Evolutionary conservation across 2,329 filamentous ascomycete genomes (phyloP).

Genomic region (Cordyceps cicadae): DNA sequence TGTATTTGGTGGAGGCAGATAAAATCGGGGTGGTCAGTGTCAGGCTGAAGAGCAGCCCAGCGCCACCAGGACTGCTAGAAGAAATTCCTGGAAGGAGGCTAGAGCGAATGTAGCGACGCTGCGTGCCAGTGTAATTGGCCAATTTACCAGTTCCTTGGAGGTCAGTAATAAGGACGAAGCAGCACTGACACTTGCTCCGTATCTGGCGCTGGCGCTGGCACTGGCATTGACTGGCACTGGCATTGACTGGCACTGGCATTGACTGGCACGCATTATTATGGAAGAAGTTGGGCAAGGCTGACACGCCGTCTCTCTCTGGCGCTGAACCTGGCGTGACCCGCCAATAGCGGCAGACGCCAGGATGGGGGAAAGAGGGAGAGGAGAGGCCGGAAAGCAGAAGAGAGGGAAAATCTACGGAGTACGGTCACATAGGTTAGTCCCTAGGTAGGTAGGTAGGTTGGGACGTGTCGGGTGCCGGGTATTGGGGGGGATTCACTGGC

Average conservation of each 20-base stretch:
- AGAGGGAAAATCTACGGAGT: neutral
- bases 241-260: too few species aligned
- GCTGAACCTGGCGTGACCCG: neutral
- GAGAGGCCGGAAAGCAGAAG: neutral
- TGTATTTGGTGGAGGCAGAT: neutral
- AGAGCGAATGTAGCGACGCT: neutral
- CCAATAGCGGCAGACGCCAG: too few species aligned
- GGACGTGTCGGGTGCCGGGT: neutral
- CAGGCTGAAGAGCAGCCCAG: neutral
- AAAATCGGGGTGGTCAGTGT: neutral
- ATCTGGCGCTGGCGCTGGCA: neutral
- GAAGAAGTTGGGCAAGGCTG: neutral
- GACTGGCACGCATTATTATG: too few species aligned
- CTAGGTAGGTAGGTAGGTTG: neutral
- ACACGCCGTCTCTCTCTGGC: neutral
- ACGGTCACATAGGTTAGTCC: too few species aligned
- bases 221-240: too few species aligned
- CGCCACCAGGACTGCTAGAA: neutral
- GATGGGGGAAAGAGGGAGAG: too few species aligned
- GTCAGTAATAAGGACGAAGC: too few species aligned
- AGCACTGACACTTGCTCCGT: too few species aligned
- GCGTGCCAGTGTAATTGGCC: neutral
- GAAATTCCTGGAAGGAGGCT: neutral
- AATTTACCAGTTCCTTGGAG: neutral
- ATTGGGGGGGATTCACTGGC: neutral